These are phyloP conservation scores for Phaeophleospora eucalypticola DNA, from an alignment of 2,329 filamentous ascomycete species.

Conservation along the genomic window DNA sequence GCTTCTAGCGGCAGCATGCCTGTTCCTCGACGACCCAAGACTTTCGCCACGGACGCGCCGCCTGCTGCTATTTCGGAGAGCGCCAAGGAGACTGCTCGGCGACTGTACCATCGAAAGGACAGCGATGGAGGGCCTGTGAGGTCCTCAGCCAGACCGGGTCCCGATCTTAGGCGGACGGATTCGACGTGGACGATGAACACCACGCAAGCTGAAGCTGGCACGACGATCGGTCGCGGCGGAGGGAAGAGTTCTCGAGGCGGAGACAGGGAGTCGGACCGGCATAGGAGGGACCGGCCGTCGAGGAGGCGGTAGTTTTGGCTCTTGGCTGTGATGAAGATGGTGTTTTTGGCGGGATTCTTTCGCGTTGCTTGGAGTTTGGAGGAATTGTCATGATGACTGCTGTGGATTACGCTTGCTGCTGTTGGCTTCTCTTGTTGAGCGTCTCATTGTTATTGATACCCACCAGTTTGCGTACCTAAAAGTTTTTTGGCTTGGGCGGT, in stretches of 20 bases:
- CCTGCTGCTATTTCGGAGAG: conserved; percentile 16
- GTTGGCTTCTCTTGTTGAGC: not conserved
- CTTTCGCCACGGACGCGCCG: conserved; percentile 17
- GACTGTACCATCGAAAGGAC: conserved; percentile 11
- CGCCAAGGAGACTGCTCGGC: conserved; percentile 18
- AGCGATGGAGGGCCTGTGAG: conserved; percentile 5
- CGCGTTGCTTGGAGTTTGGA: not conserved
- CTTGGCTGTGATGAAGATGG: not conserved
- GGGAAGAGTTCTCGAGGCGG: not conserved
- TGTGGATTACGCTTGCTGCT: not conserved
- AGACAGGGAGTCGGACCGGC: conserved; percentile 2
- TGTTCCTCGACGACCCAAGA: conserved; percentile 13
- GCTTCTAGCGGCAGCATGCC: conserved; percentile 7
- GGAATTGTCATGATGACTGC: not conserved
- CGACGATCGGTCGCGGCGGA: not conserved
- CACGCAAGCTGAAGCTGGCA: conserved; percentile 7
- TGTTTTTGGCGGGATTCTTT: not conserved
- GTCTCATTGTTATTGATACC: no score
- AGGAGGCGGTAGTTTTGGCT: not conserved
- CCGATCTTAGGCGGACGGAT: not conserved
- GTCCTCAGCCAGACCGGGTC: not conserved
- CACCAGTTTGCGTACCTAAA: not conserved
- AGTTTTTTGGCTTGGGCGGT: not conserved
- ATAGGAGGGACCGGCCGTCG: conserved; percentile 1
- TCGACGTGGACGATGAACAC: conserved; percentile 4